phyloP scores from a whole-genome alignment of 495 filamentous ascomycete genomes.

The Cercophora samala region DNA sequence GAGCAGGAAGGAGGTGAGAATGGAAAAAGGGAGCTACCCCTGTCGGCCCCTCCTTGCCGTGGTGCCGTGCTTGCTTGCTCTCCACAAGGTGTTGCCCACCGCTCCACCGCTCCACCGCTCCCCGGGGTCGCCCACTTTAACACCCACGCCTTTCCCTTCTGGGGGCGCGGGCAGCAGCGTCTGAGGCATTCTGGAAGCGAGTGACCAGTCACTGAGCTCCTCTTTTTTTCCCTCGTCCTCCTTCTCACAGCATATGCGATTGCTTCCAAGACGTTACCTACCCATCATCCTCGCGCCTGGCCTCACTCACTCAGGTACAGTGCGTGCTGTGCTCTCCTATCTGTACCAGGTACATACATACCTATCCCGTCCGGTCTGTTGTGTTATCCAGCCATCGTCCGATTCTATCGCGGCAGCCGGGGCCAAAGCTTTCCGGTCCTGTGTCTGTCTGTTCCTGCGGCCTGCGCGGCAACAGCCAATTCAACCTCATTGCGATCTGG shows the following conservation, averaged over 20 bases:
- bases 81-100: background rate
- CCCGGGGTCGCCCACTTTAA: slow-evolving; percentile 1
- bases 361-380: background rate
- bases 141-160: slow-evolving; percentile 12
- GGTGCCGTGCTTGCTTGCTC: too few species aligned
- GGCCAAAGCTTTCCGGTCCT: slow-evolving; percentile 10
- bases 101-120: slow-evolving; percentile 1
- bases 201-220: slow-evolving; percentile 11
- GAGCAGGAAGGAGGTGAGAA: background rate
- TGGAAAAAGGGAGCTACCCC: background rate
- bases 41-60: background rate
- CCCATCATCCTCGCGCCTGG: background rate
- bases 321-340: background rate
- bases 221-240: slow-evolving; percentile 15
- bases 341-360: too few species aligned
- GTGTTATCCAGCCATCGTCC: background rate
- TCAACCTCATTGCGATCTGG: background rate
- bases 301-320: background rate
- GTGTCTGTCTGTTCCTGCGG: background rate
- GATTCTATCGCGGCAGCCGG: background rate
- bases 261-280: background rate
- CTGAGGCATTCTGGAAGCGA: slow-evolving; percentile 1
- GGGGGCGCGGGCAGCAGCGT: slow-evolving; percentile 2
- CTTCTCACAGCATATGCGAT: background rate
- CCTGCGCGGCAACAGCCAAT: slow-evolving; percentile 3